These are phyloP conservation scores for Cladophialophora bantiana DNA, from an alignment of 2,329 filamentous ascomycete species.

Conservation along the genomic window DNA sequence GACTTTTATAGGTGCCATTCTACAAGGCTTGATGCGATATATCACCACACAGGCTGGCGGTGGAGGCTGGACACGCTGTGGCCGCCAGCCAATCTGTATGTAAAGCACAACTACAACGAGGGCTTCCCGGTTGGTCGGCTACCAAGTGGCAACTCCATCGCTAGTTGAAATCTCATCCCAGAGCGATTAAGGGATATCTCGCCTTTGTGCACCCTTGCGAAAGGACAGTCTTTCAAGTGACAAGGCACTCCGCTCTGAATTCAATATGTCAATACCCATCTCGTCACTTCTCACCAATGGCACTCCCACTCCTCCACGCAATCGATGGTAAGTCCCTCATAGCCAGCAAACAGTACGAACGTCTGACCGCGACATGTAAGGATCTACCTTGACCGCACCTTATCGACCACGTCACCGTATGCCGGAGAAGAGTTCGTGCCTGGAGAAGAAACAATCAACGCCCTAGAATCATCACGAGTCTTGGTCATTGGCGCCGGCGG, in stretches of 20 bases:
- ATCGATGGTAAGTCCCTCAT: slow-evolving; percentile 42
- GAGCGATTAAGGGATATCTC: background rate
- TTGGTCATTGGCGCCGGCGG: slow-evolving; percentile 81
- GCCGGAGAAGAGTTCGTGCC: slow-evolving; percentile 70
- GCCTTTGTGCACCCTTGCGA: background rate
- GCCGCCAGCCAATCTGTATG: background rate
- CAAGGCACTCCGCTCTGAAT: background rate
- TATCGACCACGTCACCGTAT: slow-evolving; percentile 79
- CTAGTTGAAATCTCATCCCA: background rate
- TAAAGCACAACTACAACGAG: background rate
- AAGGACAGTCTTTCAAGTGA: background rate
- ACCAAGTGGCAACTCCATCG: background rate
- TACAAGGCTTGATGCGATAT: slow-evolving; percentile 3
- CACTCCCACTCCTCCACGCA: slow-evolving; percentile 23
- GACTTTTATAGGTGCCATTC: background rate
- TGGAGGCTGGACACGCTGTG: background rate
- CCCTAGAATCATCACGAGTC: slow-evolving; percentile 74
- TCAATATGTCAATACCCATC: slow-evolving; percentile 28
- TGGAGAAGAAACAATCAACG: slow-evolving; percentile 60
- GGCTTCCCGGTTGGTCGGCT: background rate
- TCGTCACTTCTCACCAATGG: slow-evolving; percentile 37
- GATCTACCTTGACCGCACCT: slow-evolving; percentile 83
- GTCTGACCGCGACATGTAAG: slow-evolving; percentile 53
- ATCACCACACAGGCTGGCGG: background rate
- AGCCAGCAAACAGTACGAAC: background rate